phyloP scores from a whole-genome alignment of 2,329 filamentous ascomycete species.

The Colletotrichum camelliae region DNA sequence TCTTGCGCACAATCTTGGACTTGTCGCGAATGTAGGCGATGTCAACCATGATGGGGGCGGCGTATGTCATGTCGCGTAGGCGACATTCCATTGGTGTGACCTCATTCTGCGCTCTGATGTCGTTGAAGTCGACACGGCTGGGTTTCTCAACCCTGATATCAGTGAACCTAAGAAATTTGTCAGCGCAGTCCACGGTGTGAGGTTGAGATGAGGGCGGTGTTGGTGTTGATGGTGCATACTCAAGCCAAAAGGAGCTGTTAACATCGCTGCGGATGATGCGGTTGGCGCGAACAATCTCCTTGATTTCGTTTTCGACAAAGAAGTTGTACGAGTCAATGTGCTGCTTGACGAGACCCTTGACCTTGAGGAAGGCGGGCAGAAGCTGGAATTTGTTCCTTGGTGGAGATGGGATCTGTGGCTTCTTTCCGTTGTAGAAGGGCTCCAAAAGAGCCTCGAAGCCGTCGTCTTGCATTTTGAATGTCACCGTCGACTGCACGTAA shows the following conservation, averaged over 20 bases:
- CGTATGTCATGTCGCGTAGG: constrained; percentile 96
- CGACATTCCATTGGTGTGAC: constrained; percentile 97
- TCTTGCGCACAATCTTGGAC: constrained; percentile 74
- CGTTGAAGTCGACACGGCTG: constrained; percentile 77
- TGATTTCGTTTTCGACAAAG: constrained; percentile 95
- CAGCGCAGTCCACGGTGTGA: background rate
- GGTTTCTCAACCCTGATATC: constrained; percentile 89
- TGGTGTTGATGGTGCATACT: constrained; percentile 46
- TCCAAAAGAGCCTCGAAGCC: constrained; percentile 71
- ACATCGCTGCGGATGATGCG: constrained; percentile 89
- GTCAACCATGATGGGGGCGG: constrained; percentile 91
- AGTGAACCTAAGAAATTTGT: constrained; percentile 59
- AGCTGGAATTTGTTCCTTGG: constrained; percentile 92
- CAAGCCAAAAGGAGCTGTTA: constrained; percentile 90
- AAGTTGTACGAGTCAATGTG: constrained; percentile 99
- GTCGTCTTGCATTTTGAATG: constrained; percentile 61
- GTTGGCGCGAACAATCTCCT: constrained; percentile 94
- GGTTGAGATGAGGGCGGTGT: background rate
- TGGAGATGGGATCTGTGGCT: constrained; percentile 68
- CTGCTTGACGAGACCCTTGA: constrained; percentile 96
- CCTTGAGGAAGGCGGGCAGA: constrained; percentile 95
- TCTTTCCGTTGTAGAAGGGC: constrained; percentile 73
- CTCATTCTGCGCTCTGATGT: constrained; percentile 71
- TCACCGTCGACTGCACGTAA: constrained; percentile 12
- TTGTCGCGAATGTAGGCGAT: constrained; percentile 88